Evolutionary conservation across 1,284 basidiomycete species (phyloP), one percentile per base, ranked within the genome.

Genomic region (Apiotrichum akiyoshidainum): DNA sequence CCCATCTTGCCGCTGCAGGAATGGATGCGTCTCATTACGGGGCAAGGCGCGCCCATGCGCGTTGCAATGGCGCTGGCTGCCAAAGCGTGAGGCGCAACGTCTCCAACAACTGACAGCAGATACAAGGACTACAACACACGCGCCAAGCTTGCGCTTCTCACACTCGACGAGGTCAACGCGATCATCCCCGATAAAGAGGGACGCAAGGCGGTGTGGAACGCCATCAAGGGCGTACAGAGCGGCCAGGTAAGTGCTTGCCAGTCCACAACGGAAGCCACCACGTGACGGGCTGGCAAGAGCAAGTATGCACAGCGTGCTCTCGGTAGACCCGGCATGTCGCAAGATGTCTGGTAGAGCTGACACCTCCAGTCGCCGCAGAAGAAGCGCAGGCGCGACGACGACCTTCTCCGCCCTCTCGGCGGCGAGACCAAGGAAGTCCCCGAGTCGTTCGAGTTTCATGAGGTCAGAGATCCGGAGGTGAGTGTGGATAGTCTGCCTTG

Each of bases 1-100:
- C 62, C 65, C 3, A 61, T 66, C 60, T 79, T 92, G 11, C 75
- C 86, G 19, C 72, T 94, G 7, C 86, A 86, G 14, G 81, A 81
- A 31, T 93, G 89, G 77, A 79, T 94, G 14, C 87, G 90, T 73
- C 66, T 88, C 13, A 78, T 92, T 13, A 85, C 87, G 2, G 79
- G 75, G 46, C 83, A 84, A 60, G 82, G 83, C 60, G 79, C 92
- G 1, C 79, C 87, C 3, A 83, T 89, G 68, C 73, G 83, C 46
- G 86, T 86, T 59, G 90, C 90, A 1, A 93, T 95, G 83, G 75
- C 79, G 4, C 76, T 89, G 37, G 85, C 90, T 45, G 83, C 84
- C 47, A 90, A 90, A 81, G 83, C 91, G 89, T 92, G 56, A 65
- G 85, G 57, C 54, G 48, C 46, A 16, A 40, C 50, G 13, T 41